Conservation (phyloP, 305 asterid species). For the Fraxinus nigra region DNA sequence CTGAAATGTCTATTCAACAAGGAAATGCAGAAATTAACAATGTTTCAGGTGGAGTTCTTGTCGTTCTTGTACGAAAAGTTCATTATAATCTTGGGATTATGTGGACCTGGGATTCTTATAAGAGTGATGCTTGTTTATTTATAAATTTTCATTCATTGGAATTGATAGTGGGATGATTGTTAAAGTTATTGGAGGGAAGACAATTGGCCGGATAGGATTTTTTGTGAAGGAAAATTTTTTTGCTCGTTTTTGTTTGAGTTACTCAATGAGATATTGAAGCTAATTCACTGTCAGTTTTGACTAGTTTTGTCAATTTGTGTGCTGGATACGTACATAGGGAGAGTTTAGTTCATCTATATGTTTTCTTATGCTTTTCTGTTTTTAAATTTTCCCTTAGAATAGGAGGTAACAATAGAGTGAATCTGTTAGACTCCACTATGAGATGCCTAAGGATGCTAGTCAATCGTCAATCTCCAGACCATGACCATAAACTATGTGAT, state of each 20-base stretch:
- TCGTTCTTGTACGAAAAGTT: not conserved
- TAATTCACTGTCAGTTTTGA: not conserved
- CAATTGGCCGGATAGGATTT: not conserved
- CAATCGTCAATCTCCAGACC: not conserved
- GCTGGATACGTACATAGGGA: not conserved
- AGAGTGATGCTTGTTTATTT: not conserved
- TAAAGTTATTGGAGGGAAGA: not conserved
- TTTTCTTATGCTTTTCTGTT: not conserved
- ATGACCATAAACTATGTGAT: not conserved
- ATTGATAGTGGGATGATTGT: not conserved
- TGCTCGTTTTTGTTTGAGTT: not conserved
- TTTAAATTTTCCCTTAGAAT: not conserved
- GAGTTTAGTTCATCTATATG: not conserved
- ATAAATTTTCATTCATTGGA: not conserved
- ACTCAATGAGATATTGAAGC: not conserved
- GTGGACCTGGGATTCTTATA: not conserved
- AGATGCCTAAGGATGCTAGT: not conserved
- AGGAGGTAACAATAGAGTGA: not conserved
- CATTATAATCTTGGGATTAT: constrained; percentile 3
- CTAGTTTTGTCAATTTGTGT: not conserved
- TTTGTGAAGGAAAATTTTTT: not conserved
- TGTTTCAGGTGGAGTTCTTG: constrained; percentile 37
- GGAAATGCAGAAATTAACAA: constrained; percentile 41
- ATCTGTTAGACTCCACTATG: not conserved
- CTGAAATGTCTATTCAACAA: constrained; percentile 53